Base-by-base conservation (phyloP, 192 early-diverging fungal genomes). In the Entrophospora sp. region DNA sequence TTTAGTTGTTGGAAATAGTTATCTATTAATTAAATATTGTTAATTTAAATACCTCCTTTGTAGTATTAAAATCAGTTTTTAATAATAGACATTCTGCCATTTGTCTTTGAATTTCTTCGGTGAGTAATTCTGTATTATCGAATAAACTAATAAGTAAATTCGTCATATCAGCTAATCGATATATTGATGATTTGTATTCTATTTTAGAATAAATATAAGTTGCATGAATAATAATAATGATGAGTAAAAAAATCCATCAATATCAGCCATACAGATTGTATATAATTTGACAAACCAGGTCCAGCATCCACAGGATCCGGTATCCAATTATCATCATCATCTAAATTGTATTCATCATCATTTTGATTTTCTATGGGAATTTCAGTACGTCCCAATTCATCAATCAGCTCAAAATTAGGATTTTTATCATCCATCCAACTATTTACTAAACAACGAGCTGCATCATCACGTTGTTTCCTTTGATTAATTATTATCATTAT, bases 71-170 rank as follows among this genome's bases (percentile, higher is more conserved):
- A 20, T 81, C 74, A 0, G 66, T 45, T 9, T 69, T 69, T 2
- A 55, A 45, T 6, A 92, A 70, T 25, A 92, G 42, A 34, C 75
- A 68, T 10, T 70, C 61, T 0, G 83, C 82, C 58, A 92, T 70
- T 24, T 81, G 71, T 4, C 64, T 40, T 53, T 90, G 85, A 43
- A 89, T 91, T 69, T 90, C 90, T 57, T 79, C 71, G 3, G 85
- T 82, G 72, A 91, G 88, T 5, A 83, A 74, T 10, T 87, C 85
- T 24, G 79, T 80, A 13, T 78, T 80, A 61, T 90, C 86, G 61
- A 84, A 92, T 12, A 91, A 85, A 56, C 75, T 80, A 10, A 86
- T 77, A 13, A 92, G 77, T 13, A 85, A 72, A 52, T 80, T 79
- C 18, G 87, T 80, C 6, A 89, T 85, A 71, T 92, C 89, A n/a